Conservation (phyloP, 371 early-diverging fungal species). For the Mortierella sp. region DNA sequence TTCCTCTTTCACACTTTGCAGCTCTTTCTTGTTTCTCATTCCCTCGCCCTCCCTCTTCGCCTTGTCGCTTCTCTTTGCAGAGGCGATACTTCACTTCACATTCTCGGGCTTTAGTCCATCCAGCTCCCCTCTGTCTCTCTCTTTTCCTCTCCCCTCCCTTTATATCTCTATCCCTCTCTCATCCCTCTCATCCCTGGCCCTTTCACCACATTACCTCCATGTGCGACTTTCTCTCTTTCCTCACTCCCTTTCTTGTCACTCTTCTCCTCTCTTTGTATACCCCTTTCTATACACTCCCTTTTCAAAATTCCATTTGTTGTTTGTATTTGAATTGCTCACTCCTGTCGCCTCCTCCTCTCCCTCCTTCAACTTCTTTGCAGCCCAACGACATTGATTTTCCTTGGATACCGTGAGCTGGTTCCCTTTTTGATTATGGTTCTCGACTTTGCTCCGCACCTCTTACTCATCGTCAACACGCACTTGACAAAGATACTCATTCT, state of each 20-base stretch:
- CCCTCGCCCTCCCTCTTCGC: neutral
- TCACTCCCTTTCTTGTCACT: neutral
- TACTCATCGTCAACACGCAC: neutral
- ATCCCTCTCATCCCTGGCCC: neutral
- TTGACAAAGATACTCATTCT: neutral
- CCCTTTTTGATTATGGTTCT: neutral
- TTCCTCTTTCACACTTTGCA: neutral
- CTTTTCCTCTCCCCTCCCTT: neutral
- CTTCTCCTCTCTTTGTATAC: neutral
- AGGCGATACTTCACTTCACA: neutral
- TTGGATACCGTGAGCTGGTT: neutral
- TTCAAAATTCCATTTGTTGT: neutral
- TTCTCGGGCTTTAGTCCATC: neutral
- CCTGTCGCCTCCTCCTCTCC: neutral
- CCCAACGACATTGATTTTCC: neutral
- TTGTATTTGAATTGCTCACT: neutral
- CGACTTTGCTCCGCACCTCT: neutral
- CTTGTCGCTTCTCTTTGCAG: slow-evolving; percentile 3
- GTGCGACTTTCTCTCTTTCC: too few species aligned
- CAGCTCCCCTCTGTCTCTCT: neutral
- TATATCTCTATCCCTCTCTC: neutral
- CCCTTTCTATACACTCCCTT: slow-evolving; percentile 7
- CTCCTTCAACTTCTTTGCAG: neutral
- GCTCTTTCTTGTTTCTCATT: neutral
- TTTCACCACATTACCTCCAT: slow-evolving; percentile 10